Percentiles rank a stretch among this genome's conserved stretches.
Evolutionary conservation across 164 flowering plant species (phyloP).

Genomic region (Vitis rupestris): DNA sequence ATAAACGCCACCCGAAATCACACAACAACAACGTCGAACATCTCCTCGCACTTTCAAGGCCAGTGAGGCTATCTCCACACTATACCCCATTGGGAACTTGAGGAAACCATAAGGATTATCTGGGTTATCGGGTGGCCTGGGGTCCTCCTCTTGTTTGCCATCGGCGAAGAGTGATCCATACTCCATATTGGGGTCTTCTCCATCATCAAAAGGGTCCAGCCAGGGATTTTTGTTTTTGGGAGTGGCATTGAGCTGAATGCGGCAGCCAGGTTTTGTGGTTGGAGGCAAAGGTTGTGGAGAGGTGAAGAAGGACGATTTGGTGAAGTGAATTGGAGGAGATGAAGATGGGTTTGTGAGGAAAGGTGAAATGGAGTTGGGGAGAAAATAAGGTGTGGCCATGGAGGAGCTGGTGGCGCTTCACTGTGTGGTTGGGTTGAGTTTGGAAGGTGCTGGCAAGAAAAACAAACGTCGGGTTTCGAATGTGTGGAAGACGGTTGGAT

Average conservation of each 20-base stretch:
- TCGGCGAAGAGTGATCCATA: conserved; percentile 61
- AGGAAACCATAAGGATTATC: conserved; percentile 82
- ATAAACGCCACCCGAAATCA: conserved; percentile 80
- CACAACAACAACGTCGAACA: conserved; percentile 80
- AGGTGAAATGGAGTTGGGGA: conserved; percentile 43
- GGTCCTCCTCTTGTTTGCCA: conserved; percentile 91
- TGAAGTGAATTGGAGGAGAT: conserved; percentile 24
- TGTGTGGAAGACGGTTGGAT: conserved; percentile 57
- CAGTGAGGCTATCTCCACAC: conserved; percentile 68
- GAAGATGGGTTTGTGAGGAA: conserved; percentile 36
- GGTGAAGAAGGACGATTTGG: conserved; percentile 30
- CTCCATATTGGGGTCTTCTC: conserved; percentile 75
- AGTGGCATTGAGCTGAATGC: neutral
- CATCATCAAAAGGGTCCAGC: conserved; percentile 84
- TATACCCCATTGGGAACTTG: conserved; percentile 76
- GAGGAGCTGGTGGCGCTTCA: conserved; percentile 1
- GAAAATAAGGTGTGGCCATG: conserved; percentile 48
- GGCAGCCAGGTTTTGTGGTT: conserved; percentile 12
- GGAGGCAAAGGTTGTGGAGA: conserved; percentile 16
- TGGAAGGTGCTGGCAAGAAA: neutral
- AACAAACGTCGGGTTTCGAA: conserved; percentile 28
- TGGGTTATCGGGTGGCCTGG: conserved; percentile 75
- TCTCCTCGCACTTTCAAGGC: conserved; percentile 76
- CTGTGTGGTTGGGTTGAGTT: neutral
- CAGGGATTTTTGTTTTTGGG: conserved; percentile 67